Conservation (phyloP, 371 early-diverging fungal genomes). For the Mortierella sp. region DNA sequence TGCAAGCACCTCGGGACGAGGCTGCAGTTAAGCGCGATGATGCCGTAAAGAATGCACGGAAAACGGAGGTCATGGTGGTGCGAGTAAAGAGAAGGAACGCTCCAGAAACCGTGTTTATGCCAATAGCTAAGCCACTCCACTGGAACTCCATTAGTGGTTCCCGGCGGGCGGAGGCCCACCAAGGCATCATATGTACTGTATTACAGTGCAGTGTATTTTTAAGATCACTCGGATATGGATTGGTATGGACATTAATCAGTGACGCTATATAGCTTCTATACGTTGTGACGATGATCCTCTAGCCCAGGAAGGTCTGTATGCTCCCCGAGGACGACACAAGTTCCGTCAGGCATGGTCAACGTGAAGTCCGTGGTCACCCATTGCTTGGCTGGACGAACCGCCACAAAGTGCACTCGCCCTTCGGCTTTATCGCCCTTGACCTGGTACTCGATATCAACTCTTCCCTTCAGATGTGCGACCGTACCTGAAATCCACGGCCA, state of each 20-base stretch:
- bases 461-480: slow-evolving; percentile 76
- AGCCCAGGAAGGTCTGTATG: slow-evolving; percentile 26
- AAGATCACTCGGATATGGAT: no score
- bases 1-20: background rate
- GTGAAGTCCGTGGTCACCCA: slow-evolving; percentile 53
- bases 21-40: slow-evolving; percentile 10
- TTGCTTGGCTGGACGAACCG: slow-evolving; percentile 40
- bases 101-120: slow-evolving; percentile 52
- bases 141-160: no score
- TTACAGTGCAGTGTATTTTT: no score
- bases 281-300: slow-evolving; percentile 67
- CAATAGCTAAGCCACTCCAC: slow-evolving; percentile 22
- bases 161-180: no score
- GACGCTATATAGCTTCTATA: no score
- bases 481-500: slow-evolving; percentile 79
- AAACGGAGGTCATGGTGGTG: slow-evolving; percentile 32
- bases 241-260: no score
- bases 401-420: slow-evolving; percentile 47
- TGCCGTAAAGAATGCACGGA: slow-evolving; percentile 32
- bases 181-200: no score
- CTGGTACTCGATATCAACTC: slow-evolving; percentile 68
- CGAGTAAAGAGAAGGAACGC: no score
- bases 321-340: slow-evolving; percentile 32
- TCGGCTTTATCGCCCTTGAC: slow-evolving; percentile 62
- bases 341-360: slow-evolving; percentile 49